Evolutionary conservation across 1,284 basidiomycete species (phyloP), one percentile per base, ranked within the genome.

Genomic region (Boletus semigastroideus): DNA sequence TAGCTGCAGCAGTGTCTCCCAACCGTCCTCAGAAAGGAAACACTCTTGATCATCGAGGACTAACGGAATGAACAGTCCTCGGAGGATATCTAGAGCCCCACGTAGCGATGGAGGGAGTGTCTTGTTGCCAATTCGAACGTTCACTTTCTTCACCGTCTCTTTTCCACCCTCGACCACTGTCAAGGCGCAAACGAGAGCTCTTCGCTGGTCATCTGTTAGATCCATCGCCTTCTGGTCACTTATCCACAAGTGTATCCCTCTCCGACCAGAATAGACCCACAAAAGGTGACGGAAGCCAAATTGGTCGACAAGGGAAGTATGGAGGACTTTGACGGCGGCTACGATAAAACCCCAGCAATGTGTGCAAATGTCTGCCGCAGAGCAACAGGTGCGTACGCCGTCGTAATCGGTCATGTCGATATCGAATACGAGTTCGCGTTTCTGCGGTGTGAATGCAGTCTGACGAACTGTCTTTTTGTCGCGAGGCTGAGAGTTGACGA

Each of bases 321-420:
- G 91, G 13, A 99, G 76, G 10, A 99, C 90, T 60, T 86, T 86
- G 43, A 98, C 94, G 0, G 97, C 97, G 17, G 90, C 88, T 13
- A 91, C 82, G 63, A 99, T 98, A 74, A 95, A 98, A 1, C 79
- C 83, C 96, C 97, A 99, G 74, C 97, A 99, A 38, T 88, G 82
- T 58, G 79, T 82, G 75, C 96, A 99, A 70, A 99, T 98, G 53
- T 82, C 87, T 51, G 95, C 93, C 50, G 87, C 92, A 3, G 86
- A 86, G 72, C 97, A 99, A 73, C 97, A 99, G 0, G 93, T 98
- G 47, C 97, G 87, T 63, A 99, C 85, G 53, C 88, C 80, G 70
- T 99, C 97, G 74, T 99, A 99, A 73, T 99, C 96, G 16, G 96
- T 97, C 95, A 99, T 98, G 72, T 99, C 96, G 68, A 99, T 98